Evolutionary conservation across 2,329 filamentous ascomycete species (phyloP).

Genomic region (Elsinoe ampelina): DNA sequence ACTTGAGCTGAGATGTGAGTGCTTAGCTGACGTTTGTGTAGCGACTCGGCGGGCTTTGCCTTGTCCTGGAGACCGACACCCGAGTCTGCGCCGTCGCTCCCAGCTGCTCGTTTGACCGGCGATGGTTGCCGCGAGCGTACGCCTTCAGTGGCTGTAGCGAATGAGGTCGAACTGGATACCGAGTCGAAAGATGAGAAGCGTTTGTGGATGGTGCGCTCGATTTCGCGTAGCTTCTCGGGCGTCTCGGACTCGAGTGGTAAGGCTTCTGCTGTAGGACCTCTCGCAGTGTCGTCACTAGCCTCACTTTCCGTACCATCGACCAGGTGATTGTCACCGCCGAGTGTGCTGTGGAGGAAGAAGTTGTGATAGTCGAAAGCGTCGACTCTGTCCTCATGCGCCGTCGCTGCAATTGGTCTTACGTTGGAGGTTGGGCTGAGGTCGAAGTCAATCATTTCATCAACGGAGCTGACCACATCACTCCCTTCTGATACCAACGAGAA

Average conservation of each 20-base stretch:
- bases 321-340: conserved; percentile 59
- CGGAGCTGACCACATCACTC: background rate
- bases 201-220: conserved; percentile 27
- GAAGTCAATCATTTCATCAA: conserved; percentile 21
- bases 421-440: conserved; percentile 13
- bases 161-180: conserved; percentile 51
- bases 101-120: conserved; percentile 1
- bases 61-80: conserved; percentile 21
- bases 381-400: conserved; percentile 76
- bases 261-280: conserved; percentile 21
- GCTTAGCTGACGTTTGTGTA: conserved; percentile 23
- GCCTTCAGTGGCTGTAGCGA: conserved; percentile 53
- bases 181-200: conserved; percentile 51
- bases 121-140: conserved; percentile 6
- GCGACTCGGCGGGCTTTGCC: conserved; percentile 29
- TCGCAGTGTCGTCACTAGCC: conserved; percentile 44
- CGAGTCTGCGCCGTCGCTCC: conserved; percentile 26
- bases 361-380: conserved; percentile 96
- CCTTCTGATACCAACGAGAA: conserved; percentile 1
- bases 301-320: conserved; percentile 43
- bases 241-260: conserved; percentile 24
- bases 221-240: conserved; percentile 26
- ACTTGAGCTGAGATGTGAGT: conserved; percentile 21
- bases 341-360: conserved; percentile 86
- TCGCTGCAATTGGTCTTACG: conserved; percentile 26